Evolutionary conservation across 495 filamentous ascomycete species (phyloP), one percentile per base, ranked within the genome.

Genomic region (Penicillium desertorum): DNA sequence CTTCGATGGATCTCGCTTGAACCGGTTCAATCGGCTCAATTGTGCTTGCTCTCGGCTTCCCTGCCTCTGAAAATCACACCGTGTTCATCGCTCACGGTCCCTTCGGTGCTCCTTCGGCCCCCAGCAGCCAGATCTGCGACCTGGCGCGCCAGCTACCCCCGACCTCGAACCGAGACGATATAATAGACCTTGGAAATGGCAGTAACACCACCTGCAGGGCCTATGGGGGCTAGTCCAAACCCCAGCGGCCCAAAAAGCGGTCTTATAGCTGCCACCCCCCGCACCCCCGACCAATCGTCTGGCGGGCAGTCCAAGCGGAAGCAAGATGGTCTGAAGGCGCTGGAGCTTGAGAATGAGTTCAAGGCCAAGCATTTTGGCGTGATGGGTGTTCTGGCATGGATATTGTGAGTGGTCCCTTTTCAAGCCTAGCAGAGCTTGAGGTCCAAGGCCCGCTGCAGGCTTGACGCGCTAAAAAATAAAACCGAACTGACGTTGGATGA

Each of bases 351-450:
- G 58, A 52, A 58, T 55, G 72, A 77, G 36, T 79, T 79, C 51
- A 79, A 74, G 57, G 43, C 54, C 6, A 77, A 72, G 45, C 76
- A 79, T 41, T 19, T 76, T 29, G 68, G 75, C 27, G 59, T 74
- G n/a, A 45, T 79, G 42, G 75, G 74, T 34, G 68, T 77, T 43
- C 62, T 79, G 51, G 60, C 54, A 16, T 79, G 76, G 76, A 71
- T 79, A 50, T 46, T 76, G 76, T 79, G 65, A 77, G 76, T 65
- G n/a, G 2, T 25, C 12, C 12, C 7, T 11, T 19, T 12, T 22
- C 16, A 34, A 17, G 25, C 36, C n/a, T 23, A 19, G 17, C 22
- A 19, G 23, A 47, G 23, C 34, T 52, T 45, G 34, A 10, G 36
- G 17, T 27, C 32, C 19, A 47, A 51, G 22, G 7, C n/a, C 27